Evolutionary conservation across 257 asterid genomes (phyloP), one percentile per base, ranked within the genome.

Genomic region (Prunella vulgaris): DNA sequence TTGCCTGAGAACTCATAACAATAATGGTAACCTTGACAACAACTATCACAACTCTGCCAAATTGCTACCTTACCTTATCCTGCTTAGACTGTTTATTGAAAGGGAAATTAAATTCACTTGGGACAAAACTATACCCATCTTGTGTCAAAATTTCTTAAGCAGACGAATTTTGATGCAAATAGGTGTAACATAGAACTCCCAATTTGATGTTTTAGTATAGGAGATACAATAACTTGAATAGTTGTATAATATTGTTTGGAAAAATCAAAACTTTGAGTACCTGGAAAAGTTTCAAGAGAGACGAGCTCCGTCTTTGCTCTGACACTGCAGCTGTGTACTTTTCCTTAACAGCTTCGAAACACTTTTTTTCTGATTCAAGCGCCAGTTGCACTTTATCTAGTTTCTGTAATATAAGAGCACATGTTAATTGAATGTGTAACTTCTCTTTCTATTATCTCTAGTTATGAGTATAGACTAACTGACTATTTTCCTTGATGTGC

Each of bases 221-320:
- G 10, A 15, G 35, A 40, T 21, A 37, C 9, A 52, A 14, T 12
- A 60, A 38, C 48, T 60, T 8, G 12, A 18, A 3, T 27, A 30
- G 49, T 14, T 28, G 20, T 17, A 24, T 18, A 9, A 64, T 35
- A 32, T 52, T 33, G n/a, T 28, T 68, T 37, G 40, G 42, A 12
- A 35, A 33, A 38, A 17, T 48, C 10, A 5, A 52, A 64, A 71
- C 5, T 32, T 37, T 59, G 66, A 44, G 54, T 76, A 86, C 97
- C 89, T 86, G 86, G 81, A 90, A 81, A 76, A 72, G 84, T 79
- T 86, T 81, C 84, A 85, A 63, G 59, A 86, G 79, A 68, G 92
- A 82, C 25, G 82, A 78, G 80, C 85, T 67, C 52, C 48, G 84
- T 61, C 95, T 86, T 82, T 85, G 88, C 77, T 84, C 89, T 48